Conservation (phyloP, 2,329 filamentous ascomycete genomes). For the Aspergillus texensis region DNA sequence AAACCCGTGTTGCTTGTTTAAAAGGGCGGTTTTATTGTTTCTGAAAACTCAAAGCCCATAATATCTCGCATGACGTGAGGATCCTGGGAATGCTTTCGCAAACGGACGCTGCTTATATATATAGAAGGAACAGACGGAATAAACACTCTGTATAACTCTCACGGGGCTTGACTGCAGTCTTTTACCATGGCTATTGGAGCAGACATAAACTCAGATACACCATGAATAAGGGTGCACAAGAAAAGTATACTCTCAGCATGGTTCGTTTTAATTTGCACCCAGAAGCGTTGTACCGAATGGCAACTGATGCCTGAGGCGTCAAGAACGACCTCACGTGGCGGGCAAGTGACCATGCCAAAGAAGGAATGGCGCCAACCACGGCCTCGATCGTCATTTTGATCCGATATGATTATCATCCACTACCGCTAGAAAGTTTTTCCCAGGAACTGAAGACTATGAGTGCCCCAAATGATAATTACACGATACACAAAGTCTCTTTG, state of each 20-base stretch:
- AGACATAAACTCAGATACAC: too few species aligned
- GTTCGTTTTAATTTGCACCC: too few species aligned
- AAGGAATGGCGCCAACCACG: neutral
- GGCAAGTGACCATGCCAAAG: neutral
- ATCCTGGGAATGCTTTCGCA: neutral
- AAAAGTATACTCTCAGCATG: neutral
- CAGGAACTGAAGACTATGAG: conserved; percentile 15
- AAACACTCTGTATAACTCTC: neutral
- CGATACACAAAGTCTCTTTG: conserved; percentile 29
- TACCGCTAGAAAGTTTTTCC: neutral
- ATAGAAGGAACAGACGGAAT: neutral
- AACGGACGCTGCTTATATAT: neutral
- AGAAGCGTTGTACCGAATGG: neutral
- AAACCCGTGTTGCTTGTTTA: too few species aligned
- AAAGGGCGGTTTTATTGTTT: too few species aligned
- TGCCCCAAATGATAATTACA: conserved; percentile 24
- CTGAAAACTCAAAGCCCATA: too few species aligned
- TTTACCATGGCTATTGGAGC: neutral
- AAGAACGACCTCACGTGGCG: neutral
- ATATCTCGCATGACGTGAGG: neutral
- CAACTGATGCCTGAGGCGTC: neutral
- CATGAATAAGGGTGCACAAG: neutral
- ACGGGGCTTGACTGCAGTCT: neutral
- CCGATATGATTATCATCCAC: neutral
- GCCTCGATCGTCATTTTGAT: neutral